These are phyloP conservation scores for Tulasnella sp. DNA, from an alignment of 768 basidiomycete species.

Conservation along the genomic window DNA sequence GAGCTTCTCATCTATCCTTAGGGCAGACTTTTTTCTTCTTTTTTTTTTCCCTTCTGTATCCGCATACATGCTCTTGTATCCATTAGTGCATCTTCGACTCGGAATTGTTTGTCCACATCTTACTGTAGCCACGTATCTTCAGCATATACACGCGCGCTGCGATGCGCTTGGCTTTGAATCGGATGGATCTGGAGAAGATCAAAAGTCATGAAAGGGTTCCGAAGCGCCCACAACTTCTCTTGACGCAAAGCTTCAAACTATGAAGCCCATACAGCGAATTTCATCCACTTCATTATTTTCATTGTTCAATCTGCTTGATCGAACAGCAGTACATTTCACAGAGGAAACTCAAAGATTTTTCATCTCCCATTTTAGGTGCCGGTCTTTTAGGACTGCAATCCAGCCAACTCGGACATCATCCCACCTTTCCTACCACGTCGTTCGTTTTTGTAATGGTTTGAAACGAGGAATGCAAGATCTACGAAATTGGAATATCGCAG, in stretches of 20 bases:
- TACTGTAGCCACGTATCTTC: background rate
- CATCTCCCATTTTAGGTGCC: no score
- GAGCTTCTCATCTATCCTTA: background rate
- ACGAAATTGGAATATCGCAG: no score
- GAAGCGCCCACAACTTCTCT: no score
- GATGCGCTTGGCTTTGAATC: background rate
- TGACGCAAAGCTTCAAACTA: no score
- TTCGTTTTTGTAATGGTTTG: slow-evolving; percentile 67
- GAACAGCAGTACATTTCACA: no score
- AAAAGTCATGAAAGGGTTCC: no score
- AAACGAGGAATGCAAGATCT: slow-evolving; percentile 82
- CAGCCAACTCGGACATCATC: background rate
- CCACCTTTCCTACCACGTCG: slow-evolving; percentile 31
- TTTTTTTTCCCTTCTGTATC: background rate
- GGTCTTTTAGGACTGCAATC: no score
- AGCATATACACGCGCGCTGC: slow-evolving; percentile 3
- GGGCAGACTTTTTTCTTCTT: background rate
- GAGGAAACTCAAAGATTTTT: no score
- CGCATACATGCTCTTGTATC: background rate
- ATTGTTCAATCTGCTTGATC: no score
- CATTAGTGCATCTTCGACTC: background rate
- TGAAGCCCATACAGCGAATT: no score
- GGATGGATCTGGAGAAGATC: no score
- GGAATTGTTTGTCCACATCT: background rate
- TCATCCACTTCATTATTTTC: no score